Evolutionary conservation across 306 rosid genomes (phyloP).

Genomic region (Cercis canadensis): DNA sequence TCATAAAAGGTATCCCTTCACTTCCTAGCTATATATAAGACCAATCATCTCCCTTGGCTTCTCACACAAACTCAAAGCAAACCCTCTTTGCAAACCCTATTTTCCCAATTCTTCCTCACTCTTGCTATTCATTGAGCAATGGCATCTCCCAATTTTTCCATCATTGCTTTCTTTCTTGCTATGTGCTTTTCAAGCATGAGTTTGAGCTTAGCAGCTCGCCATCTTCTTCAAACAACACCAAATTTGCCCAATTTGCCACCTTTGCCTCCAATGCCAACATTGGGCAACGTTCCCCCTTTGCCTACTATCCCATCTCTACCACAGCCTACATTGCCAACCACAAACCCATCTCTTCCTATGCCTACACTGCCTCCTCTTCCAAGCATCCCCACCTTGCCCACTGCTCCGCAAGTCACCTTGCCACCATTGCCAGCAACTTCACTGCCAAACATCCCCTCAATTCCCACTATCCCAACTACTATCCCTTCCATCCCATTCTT

Average conservation of each 20-base stretch:
- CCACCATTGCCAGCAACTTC: conserved; percentile 30
- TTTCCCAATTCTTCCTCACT: no score
- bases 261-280: conserved; percentile 35
- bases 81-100: background rate
- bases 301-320: conserved; percentile 9
- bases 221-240: conserved; percentile 27
- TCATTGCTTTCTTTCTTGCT: conserved; percentile 17
- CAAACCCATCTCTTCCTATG: background rate
- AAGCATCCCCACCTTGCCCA: conserved; percentile 31
- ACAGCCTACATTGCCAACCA: background rate
- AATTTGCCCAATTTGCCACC: conserved; percentile 32
- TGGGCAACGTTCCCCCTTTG: conserved; percentile 36
- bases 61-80: no score
- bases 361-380: conserved; percentile 39
- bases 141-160: conserved; percentile 20
- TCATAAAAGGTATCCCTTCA: no score
- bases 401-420: conserved; percentile 2
- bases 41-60: background rate
- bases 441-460: background rate
- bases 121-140: conserved; percentile 10
- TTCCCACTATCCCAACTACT: conserved; percentile 40
- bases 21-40: background rate
- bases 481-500: conserved; percentile 44
- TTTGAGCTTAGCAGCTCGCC: conserved; percentile 6
- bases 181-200: conserved; percentile 4